Evolutionary conservation across 1,139 yeast genomes (phyloP).

Genomic region (Yamadazyma diddensiae): DNA sequence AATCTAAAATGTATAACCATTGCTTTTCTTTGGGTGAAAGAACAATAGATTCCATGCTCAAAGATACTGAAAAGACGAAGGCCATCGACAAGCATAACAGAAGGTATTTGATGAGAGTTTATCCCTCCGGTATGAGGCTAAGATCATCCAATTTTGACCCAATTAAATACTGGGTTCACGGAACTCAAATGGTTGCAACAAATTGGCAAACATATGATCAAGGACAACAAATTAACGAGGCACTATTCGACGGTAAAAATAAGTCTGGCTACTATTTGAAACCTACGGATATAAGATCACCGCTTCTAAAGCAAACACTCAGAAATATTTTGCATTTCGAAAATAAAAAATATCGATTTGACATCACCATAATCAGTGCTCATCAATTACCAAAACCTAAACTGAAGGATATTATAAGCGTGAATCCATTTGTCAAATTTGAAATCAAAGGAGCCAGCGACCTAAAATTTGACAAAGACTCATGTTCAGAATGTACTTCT

Average conservation of each 20-base stretch:
- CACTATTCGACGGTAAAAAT: conserved; percentile 63
- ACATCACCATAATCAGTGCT: conserved; percentile 60
- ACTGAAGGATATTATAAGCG: conserved; percentile 22
- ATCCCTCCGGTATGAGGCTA: conserved; percentile 78
- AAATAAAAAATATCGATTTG: conserved; percentile 23
- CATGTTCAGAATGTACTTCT: conserved; percentile 26
- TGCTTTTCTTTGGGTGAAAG: conserved; percentile 86
- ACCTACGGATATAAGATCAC: conserved; percentile 48
- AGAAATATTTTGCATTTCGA: conserved; percentile 9
- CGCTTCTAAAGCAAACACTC: conserved; percentile 26
- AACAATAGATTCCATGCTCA: conserved; percentile 57
- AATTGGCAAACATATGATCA: conserved; percentile 94
- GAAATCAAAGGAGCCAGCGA: conserved; percentile 49
- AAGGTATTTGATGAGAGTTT: conserved; percentile 72
- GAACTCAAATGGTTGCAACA: conserved; percentile 93
- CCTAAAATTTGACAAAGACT: conserved; percentile 21
- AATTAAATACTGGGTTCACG: conserved; percentile 72
- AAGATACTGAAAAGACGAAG: conserved; percentile 51
- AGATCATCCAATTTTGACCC: conserved; percentile 83
- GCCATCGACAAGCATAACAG: conserved; percentile 75
- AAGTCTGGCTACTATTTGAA: conserved; percentile 76
- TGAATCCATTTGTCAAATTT: conserved; percentile 58
- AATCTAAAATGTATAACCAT: conserved; percentile 77
- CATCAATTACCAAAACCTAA: conserved; percentile 78
- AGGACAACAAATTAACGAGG: conserved; percentile 88